phyloP scores from a whole-genome alignment of 257 asterid species.

The Solanum pennellii region DNA sequence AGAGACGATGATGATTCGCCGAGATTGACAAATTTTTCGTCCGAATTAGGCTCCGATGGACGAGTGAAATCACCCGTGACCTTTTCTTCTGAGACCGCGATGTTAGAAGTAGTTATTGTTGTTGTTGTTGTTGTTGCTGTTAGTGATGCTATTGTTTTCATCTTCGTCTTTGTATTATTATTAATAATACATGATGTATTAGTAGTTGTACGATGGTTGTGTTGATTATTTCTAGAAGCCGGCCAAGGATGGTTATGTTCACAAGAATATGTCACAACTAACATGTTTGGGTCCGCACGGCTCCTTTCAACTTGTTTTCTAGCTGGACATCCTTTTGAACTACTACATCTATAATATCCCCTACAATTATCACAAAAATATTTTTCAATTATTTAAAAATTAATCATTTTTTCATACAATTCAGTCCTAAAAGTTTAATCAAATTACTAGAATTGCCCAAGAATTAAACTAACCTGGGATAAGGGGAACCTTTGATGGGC shows the following conservation, averaged over 20 bases:
- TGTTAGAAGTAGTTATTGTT: background rate
- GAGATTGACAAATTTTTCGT: conserved; percentile 15
- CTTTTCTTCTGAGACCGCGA: conserved; percentile 3
- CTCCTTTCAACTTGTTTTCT: conserved; percentile 93
- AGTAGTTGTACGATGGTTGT: conserved; percentile 13
- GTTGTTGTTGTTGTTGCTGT: background rate
- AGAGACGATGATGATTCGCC: conserved; percentile 10
- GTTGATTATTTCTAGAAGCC: conserved; percentile 25
- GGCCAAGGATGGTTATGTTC: conserved; percentile 89
- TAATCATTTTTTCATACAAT: background rate
- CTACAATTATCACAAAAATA: conserved; percentile 21
- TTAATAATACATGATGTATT: background rate
- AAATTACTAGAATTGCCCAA: background rate
- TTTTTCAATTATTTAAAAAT: background rate
- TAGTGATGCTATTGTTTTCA: background rate
- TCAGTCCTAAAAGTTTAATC: background rate
- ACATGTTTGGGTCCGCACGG: conserved; percentile 50
- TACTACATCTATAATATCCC: conserved; percentile 89
- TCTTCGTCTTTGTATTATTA: background rate
- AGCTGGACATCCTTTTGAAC: conserved; percentile 96
- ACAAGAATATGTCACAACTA: conserved; percentile 71
- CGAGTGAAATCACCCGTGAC: background rate
- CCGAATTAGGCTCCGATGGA: conserved; percentile 10
- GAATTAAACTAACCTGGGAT: conserved; percentile 57
- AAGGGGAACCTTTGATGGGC: conserved; percentile 94